phyloP scores from a whole-genome alignment of 2,329 filamentous ascomycete genomes.

The Coleophoma eucalyptorum region DNA sequence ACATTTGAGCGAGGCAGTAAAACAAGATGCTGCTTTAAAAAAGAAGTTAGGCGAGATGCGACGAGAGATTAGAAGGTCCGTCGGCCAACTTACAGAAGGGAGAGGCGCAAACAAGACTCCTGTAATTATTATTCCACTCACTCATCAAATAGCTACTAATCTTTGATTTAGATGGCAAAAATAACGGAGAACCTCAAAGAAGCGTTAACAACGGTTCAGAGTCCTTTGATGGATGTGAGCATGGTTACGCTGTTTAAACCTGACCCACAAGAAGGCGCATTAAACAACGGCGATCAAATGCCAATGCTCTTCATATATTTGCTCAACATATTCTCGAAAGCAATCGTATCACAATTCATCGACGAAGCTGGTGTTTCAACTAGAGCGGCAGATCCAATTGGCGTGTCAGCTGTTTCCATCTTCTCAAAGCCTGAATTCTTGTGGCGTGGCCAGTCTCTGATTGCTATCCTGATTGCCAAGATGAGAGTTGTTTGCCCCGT shows the following conservation, averaged over 20 bases:
- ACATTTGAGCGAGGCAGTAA: constrained; percentile 49
- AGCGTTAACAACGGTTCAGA: constrained; percentile 47
- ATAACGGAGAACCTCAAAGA: constrained; percentile 44
- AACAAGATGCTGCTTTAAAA: constrained; percentile 55
- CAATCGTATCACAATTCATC: constrained; percentile 65
- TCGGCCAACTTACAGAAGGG: constrained; percentile 69
- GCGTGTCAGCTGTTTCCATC: constrained; percentile 70
- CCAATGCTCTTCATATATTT: constrained; percentile 70
- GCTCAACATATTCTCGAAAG: constrained; percentile 73
- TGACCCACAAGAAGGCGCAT: constrained; percentile 43
- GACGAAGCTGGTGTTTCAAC: constrained; percentile 62
- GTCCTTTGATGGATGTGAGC: constrained; percentile 48
- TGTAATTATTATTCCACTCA: constrained; percentile 34
- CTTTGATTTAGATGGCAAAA: constrained; percentile 25
- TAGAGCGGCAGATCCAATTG: constrained; percentile 70
- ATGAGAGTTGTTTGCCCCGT: constrained; percentile 77
- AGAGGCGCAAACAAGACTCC: constrained; percentile 57
- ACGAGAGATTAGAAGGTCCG: constrained; percentile 64
- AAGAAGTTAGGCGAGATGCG: constrained; percentile 67
- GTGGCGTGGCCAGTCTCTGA: constrained; percentile 64
- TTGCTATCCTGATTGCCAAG: constrained; percentile 86
- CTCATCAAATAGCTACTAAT: background rate
- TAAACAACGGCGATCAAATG: constrained; percentile 47
- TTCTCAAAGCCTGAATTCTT: constrained; percentile 67
- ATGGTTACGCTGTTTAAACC: constrained; percentile 46